phyloP scores from a whole-genome alignment of 2,329 filamentous ascomycete genomes.

The Fusarium brachygibbosum region DNA sequence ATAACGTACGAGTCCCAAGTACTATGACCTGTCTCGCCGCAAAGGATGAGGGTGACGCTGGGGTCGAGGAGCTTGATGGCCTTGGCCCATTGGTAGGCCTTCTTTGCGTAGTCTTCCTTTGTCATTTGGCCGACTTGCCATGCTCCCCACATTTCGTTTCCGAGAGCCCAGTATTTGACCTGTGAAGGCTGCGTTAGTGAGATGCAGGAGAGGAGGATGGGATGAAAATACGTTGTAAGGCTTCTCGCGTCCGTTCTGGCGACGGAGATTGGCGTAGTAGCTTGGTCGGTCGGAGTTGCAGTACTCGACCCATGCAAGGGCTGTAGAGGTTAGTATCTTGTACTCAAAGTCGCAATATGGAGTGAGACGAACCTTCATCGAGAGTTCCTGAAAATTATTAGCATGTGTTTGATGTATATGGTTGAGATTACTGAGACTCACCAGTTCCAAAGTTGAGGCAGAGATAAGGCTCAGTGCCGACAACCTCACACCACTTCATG shows the following conservation, averaged over 20 bases:
- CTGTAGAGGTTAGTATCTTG: conserved; percentile 42
- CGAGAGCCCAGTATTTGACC: conserved; percentile 88
- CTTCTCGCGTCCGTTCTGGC: conserved; percentile 79
- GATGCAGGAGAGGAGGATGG: rapidly evolving
- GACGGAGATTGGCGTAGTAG: conserved; percentile 84
- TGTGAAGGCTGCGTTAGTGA: conserved; percentile 16
- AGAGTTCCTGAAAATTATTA: conserved; percentile 54
- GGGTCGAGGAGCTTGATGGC: conserved; percentile 80
- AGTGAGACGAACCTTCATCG: conserved; percentile 50
- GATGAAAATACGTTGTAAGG: conserved; percentile 71
- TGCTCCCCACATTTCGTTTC: conserved; percentile 79
- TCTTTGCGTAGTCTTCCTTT: conserved; percentile 77
- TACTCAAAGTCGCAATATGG: rapidly evolving
- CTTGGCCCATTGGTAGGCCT: conserved; percentile 79
- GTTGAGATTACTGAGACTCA: too few species aligned
- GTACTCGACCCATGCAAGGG: conserved; percentile 85
- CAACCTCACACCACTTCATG: conserved; percentile 80
- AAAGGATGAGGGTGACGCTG: conserved; percentile 77
- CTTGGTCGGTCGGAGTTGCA: conserved; percentile 84
- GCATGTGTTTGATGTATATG: too few species aligned
- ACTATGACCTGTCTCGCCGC: conserved; percentile 76
- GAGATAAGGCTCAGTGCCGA: conserved; percentile 83
- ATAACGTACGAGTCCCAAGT: conserved; percentile 82
- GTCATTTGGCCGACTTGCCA: conserved; percentile 78
- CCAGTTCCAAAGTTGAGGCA: conserved; percentile 87